Evolutionary conservation across 306 rosid species (phyloP).

Genomic region (Corylus heterophylla): DNA sequence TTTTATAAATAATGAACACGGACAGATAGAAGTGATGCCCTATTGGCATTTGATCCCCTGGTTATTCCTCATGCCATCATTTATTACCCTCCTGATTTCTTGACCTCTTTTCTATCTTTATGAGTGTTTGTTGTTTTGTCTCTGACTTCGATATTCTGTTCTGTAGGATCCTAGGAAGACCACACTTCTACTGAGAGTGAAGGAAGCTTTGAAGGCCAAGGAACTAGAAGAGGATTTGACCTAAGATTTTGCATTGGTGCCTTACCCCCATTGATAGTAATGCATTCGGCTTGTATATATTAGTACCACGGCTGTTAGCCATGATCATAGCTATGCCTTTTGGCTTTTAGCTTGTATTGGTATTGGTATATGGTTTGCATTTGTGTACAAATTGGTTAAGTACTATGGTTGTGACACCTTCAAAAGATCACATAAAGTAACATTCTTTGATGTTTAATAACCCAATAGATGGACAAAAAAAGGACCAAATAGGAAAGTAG

Average conservation of each 20-base stretch:
- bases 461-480: background rate
- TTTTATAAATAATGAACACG: background rate
- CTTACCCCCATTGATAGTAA: conserved; percentile 14
- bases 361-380: background rate
- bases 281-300: conserved; percentile 4
- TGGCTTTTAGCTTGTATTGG: background rate
- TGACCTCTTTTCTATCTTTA: background rate
- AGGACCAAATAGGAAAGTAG: too few species aligned
- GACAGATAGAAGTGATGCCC: background rate
- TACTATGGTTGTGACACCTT: background rate
- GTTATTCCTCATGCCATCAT: background rate
- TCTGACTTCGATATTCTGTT: conserved; percentile 12
- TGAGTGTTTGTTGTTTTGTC: conserved; percentile 14
- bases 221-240: conserved; percentile 57
- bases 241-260: conserved; percentile 18
- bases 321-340: background rate
- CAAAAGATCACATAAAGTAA: too few species aligned
- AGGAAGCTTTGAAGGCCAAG: conserved; percentile 47
- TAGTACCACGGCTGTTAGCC: background rate
- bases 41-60: background rate
- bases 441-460: too few species aligned
- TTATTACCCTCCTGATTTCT: background rate
- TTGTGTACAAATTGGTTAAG: background rate
- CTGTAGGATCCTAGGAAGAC: conserved; percentile 58
- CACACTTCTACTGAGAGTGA: conserved; percentile 37